phyloP scores from a whole-genome alignment of 306 rosid species.

The Clitoria ternatea region DNA sequence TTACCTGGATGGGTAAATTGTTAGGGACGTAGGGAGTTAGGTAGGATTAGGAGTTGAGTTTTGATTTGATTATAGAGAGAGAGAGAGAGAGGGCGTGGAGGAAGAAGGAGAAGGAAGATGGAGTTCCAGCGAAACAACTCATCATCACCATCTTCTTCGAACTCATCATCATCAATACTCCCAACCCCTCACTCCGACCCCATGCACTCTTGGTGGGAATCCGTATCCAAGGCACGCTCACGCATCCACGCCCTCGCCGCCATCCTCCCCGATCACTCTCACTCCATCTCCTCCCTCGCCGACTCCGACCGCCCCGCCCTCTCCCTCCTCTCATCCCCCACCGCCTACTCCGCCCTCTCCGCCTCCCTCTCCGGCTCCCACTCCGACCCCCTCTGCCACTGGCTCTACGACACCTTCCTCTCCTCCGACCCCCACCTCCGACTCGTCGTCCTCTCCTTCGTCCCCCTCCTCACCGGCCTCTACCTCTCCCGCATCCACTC shows the following conservation, averaged over 20 bases:
- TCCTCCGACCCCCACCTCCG: constrained; percentile 84
- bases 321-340: constrained; percentile 76
- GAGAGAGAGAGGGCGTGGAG: not conserved
- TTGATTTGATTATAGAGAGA: not conserved
- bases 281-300: constrained; percentile 62
- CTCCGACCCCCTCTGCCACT: constrained; percentile 88
- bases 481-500: constrained; percentile 81
- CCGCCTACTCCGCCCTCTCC: constrained; percentile 58
- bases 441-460: constrained; percentile 80
- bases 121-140: constrained; percentile 39
- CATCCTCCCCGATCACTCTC: constrained; percentile 41
- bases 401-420: constrained; percentile 96
- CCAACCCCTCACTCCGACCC: constrained; percentile 40
- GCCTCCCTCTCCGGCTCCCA: constrained; percentile 69
- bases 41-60: not conserved
- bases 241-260: constrained; percentile 80
- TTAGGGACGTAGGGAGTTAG: not conserved
- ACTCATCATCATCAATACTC: constrained; percentile 19
- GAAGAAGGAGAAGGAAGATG: constrained; percentile 24
- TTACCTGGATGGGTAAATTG: too few relatives aligned
- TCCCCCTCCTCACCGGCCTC: constrained; percentile 75
- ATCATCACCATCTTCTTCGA: constrained; percentile 29
- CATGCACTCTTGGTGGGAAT: constrained; percentile 98
- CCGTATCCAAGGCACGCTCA: constrained; percentile 84
- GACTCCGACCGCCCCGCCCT: constrained; percentile 98